These are phyloP conservation scores for Starmerella vitae DNA, from an alignment of 805 yeast species.

Conservation along the genomic window DNA sequence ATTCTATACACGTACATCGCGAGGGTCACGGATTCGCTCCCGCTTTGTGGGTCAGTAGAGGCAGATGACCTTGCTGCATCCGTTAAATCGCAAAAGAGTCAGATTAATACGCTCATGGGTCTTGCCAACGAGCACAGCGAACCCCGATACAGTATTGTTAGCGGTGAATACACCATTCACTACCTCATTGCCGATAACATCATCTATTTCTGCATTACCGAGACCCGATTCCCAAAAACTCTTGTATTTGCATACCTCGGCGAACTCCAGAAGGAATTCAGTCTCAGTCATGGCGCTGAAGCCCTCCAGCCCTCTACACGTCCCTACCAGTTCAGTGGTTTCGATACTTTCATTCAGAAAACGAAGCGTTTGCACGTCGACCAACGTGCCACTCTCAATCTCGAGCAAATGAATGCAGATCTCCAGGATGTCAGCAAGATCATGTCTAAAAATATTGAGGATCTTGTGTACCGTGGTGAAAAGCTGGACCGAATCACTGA, in stretches of 20 bases:
- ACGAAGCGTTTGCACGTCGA: slow-evolving; percentile 84
- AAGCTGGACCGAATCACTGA: slow-evolving; percentile 80
- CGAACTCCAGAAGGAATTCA: slow-evolving; percentile 72
- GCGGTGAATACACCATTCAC: slow-evolving; percentile 59
- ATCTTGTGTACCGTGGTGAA: slow-evolving; percentile 86
- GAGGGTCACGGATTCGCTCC: slow-evolving; percentile 39
- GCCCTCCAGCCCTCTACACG: slow-evolving; percentile 47
- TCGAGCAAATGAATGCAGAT: slow-evolving; percentile 76
- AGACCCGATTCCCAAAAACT: slow-evolving; percentile 68
- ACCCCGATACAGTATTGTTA: slow-evolving; percentile 70
- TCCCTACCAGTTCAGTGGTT: slow-evolving; percentile 81
- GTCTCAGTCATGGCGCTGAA: slow-evolving; percentile 64
- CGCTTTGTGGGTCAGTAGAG: slow-evolving; percentile 83
- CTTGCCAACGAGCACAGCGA: slow-evolving; percentile 70
- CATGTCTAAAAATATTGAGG: slow-evolving; percentile 94
- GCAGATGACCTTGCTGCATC: slow-evolving; percentile 45
- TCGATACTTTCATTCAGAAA: slow-evolving; percentile 57
- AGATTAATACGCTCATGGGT: slow-evolving; percentile 61
- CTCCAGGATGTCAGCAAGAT: slow-evolving; percentile 87
- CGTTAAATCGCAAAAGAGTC: slow-evolving; percentile 65
- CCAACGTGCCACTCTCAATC: slow-evolving; percentile 74
- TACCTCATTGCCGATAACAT: slow-evolving; percentile 54
- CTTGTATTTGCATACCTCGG: slow-evolving; percentile 75
- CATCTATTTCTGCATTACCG: slow-evolving; percentile 66
- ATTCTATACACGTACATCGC: slow-evolving; percentile 27